These are phyloP conservation scores for Isatis lusitanica DNA, from an alignment of 441 rosid species.

Conservation along the genomic window DNA sequence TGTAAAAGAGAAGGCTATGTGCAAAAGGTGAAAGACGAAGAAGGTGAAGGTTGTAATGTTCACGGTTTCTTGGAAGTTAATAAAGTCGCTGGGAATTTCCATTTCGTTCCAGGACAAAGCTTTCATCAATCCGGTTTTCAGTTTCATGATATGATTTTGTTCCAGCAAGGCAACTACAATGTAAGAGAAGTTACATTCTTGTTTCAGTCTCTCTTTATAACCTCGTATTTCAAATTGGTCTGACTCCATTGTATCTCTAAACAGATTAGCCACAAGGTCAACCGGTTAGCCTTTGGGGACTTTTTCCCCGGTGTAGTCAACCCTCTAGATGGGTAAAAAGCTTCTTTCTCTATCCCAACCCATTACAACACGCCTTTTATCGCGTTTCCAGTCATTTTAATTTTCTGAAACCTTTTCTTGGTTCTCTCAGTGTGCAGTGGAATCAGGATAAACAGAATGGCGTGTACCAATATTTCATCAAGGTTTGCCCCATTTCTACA, in stretches of 20 bases:
- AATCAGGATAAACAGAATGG: conserved; percentile 72
- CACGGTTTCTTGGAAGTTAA: conserved; percentile 93
- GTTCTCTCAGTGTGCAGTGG: conserved; percentile 71
- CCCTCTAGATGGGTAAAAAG: conserved; percentile 88
- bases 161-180: conserved; percentile 84
- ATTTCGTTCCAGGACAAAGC: conserved; percentile 95
- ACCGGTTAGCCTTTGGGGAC: conserved; percentile 85
- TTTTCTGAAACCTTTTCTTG: not conserved
- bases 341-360: not conserved
- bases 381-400: not conserved
- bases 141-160: conserved; percentile 76
- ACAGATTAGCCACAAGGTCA: conserved; percentile 90
- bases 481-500: conserved; percentile 47
- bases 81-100: conserved; percentile 95
- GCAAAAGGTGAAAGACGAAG: conserved; percentile 87
- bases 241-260: not conserved
- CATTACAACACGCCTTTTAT: not conserved
- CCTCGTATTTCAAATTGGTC: conserved; percentile 1
- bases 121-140: conserved; percentile 87
- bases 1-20: conserved; percentile 95
- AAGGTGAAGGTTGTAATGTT: conserved; percentile 95
- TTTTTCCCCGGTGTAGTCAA: conserved; percentile 91
- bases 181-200: conserved; percentile 46
- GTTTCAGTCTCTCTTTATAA: not conserved
- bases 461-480: conserved; percentile 92